Evolutionary conservation across 2,329 filamentous ascomycete species (phyloP).

Genomic region (Cyphellophora europaea): DNA sequence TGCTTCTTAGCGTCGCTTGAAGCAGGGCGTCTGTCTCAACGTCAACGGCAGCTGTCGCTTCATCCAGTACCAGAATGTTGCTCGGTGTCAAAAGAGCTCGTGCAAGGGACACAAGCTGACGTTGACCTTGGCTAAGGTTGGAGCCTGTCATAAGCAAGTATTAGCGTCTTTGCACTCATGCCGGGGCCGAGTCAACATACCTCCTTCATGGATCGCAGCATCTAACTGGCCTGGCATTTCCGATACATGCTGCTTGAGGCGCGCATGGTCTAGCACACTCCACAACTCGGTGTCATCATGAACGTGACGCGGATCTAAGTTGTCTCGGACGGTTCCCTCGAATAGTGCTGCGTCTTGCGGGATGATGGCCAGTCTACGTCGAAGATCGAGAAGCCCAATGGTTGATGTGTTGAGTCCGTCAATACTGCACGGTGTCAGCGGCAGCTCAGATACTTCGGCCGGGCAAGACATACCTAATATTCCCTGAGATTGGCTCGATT

Average conservation of each 20-base stretch:
- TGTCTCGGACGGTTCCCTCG: conserved; percentile 85
- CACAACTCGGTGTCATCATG: conserved; percentile 96
- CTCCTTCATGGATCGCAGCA: conserved; percentile 85
- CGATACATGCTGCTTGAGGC: conserved; percentile 80
- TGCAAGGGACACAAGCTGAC: conserved; percentile 86
- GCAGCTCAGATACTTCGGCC: too few relatives aligned
- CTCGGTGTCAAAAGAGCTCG: conserved; percentile 89
- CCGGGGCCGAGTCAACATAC: conserved; percentile 43
- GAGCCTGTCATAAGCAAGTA: conserved; percentile 52
- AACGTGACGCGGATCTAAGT: conserved; percentile 86
- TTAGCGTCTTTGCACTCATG: conserved; percentile 7
- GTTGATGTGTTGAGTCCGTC: conserved; percentile 81
- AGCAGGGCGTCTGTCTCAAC: conserved; percentile 59
- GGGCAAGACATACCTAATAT: conserved; percentile 48
- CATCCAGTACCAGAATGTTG: conserved; percentile 93
- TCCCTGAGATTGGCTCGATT: conserved; percentile 75
- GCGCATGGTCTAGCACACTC: conserved; percentile 90
- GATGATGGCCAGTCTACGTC: conserved; percentile 86
- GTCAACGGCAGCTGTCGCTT: conserved; percentile 78
- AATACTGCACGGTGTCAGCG: conserved; percentile 45
- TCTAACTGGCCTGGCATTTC: conserved; percentile 85
- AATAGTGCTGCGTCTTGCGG: conserved; percentile 96
- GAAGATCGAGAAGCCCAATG: conserved; percentile 82
- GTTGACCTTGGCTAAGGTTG: conserved; percentile 89
- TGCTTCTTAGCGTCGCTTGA: conserved; percentile 54